Percentiles rank a stretch among this genome's conserved stretches.
These are phyloP conservation scores for Zoysia pacifica DNA, from an alignment of 176 grass and related monocot genomes.

Conservation along the genomic window DNA sequence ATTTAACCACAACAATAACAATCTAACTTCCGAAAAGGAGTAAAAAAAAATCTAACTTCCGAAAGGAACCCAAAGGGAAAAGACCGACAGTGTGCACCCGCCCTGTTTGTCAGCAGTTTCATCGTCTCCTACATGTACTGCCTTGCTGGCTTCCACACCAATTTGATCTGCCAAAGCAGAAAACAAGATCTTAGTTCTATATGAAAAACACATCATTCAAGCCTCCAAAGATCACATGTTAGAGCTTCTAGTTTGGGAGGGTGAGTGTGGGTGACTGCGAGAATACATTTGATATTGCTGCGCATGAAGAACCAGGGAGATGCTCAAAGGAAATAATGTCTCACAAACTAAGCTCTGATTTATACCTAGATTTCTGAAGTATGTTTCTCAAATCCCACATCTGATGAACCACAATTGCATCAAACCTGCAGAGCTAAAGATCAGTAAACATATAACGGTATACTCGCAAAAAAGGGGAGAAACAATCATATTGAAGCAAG, in stretches of 20 bases:
- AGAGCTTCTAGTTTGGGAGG: conserved; percentile 9
- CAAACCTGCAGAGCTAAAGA: conserved; percentile 77
- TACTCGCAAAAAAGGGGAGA: too few species aligned
- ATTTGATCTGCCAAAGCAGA: conserved; percentile 65
- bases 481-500: background rate
- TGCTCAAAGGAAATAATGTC: background rate
- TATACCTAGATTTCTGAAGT: conserved; percentile 86
- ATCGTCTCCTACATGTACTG: conserved; percentile 87
- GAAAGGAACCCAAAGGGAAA: too few species aligned
- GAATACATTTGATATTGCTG: background rate
- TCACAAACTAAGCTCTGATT: background rate
- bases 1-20: too few species aligned
- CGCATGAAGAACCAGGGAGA: background rate
- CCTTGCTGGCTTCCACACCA: conserved; percentile 53
- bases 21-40: too few species aligned
- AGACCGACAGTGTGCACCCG: conserved; percentile 28
- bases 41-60: too few species aligned
- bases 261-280: background rate
- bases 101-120: conserved; percentile 61
- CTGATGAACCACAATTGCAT: conserved; percentile 93
- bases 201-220: background rate
- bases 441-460: background rate
- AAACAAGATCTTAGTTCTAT: background rate
- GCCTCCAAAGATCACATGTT: background rate
- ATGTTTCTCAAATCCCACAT: conserved; percentile 91